phyloP scores from a whole-genome alignment of 306 rosid genomes.

The Lithocarpus polystachyus region DNA sequence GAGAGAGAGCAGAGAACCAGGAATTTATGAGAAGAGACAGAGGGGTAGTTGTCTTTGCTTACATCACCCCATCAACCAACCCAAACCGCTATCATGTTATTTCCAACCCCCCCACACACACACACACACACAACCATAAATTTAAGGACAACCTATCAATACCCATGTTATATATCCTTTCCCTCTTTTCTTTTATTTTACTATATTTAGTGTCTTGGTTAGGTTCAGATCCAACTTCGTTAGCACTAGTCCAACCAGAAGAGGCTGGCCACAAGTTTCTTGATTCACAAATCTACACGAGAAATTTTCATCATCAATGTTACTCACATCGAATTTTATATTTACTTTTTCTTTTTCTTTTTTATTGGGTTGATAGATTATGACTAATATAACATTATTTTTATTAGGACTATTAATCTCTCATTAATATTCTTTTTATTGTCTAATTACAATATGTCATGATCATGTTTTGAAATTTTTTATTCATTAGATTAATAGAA shows the following conservation, averaged over 20 bases:
- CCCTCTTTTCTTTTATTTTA: not conserved
- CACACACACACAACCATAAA: not conserved
- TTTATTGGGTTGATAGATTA: not conserved
- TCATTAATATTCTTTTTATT: too few species aligned
- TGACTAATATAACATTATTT: not conserved
- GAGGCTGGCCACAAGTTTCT: not conserved
- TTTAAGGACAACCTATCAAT: slow-evolving; percentile 17
- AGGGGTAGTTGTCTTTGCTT: slow-evolving; percentile 8
- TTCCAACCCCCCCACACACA: not conserved
- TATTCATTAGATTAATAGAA: too few species aligned
- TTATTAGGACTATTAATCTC: too few species aligned
- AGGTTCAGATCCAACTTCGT: not conserved
- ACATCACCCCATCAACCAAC: slow-evolving; percentile 35
- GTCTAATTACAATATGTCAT: too few species aligned
- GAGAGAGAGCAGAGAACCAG: not conserved
- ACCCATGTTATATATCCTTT: not conserved
- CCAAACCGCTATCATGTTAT: slow-evolving; percentile 13
- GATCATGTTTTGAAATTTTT: too few species aligned
- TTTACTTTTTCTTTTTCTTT: not conserved
- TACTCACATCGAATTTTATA: not conserved
- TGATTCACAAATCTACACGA: not conserved
- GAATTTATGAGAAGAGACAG: slow-evolving; percentile 33
- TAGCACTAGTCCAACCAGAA: not conserved
- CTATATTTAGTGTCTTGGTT: not conserved
- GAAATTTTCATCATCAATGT: not conserved